Conservation (phyloP, 192 early-diverging fungal genomes). For the Gonapodya sp. region DNA sequence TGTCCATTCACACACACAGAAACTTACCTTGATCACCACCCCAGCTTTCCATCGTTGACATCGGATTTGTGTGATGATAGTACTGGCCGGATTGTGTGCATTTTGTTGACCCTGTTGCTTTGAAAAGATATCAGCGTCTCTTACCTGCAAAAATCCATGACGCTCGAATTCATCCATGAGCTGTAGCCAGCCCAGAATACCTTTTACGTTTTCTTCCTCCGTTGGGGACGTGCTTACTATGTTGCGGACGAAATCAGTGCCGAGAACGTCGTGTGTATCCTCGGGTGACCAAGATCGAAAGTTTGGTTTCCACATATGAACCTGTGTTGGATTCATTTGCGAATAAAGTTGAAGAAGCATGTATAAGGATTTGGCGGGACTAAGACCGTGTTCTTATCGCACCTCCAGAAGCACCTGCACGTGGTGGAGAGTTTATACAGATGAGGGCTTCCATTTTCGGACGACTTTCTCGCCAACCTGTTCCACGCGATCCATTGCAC, state of each 20-base stretch:
- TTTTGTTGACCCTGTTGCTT: background rate
- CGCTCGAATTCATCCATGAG: background rate
- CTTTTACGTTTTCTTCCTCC: background rate
- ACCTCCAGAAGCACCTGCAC: background rate
- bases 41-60: background rate
- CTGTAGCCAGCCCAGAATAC: background rate
- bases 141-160: background rate
- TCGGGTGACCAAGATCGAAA: background rate
- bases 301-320: background rate
- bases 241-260: background rate
- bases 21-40: background rate
- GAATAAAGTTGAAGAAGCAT: background rate
- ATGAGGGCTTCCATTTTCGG: background rate
- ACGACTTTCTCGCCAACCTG: background rate
- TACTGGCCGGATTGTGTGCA: background rate
- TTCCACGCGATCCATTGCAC: background rate
- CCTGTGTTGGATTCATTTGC: no score
- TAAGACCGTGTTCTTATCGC: background rate
- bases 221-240: background rate
- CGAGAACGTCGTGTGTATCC: background rate
- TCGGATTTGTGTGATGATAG: background rate
- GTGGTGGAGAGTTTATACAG: background rate
- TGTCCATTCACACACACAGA: background rate
- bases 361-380: background rate
- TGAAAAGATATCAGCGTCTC: background rate